Evolutionary conservation across 73 alveolate species (phyloP).

Genomic region (Paramecium octaurelia): DNA sequence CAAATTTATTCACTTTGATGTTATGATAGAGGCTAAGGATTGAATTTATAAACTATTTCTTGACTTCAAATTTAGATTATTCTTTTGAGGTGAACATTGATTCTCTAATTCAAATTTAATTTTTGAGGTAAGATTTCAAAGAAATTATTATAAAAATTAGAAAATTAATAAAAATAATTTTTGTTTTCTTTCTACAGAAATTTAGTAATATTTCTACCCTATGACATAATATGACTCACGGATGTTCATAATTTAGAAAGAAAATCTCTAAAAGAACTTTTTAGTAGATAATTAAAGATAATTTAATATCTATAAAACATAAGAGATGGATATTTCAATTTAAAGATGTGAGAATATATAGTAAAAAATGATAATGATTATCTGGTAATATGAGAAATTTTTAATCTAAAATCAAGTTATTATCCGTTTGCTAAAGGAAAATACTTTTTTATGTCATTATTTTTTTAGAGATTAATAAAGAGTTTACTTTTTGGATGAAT

Average conservation of each 20-base stretch:
- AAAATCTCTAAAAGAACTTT: neutral
- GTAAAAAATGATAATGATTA: neutral
- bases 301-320: neutral
- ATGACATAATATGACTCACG: neutral
- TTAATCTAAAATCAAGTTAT: conserved; percentile 48
- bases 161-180: neutral
- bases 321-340: neutral
- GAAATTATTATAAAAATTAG: neutral
- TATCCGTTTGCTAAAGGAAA: conserved; percentile 58
- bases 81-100: neutral
- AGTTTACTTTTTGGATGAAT: conserved; percentile 60
- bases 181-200: neutral
- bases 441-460: conserved; percentile 45
- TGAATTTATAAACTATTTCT: neutral
- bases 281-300: neutral
- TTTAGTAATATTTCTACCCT: neutral
- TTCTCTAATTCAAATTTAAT: neutral
- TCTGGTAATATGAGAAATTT: conserved; percentile 50
- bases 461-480: conserved; percentile 38
- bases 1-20: neutral
- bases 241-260: neutral
- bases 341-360: neutral
- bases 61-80: neutral
- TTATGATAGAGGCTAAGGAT: neutral
- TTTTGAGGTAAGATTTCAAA: neutral